A percentile compares a stretch with the other conserved stretches of the same genome.
phyloP scores from a whole-genome alignment of 768 basidiomycete genomes.

The Boletus reticuloceps region DNA sequence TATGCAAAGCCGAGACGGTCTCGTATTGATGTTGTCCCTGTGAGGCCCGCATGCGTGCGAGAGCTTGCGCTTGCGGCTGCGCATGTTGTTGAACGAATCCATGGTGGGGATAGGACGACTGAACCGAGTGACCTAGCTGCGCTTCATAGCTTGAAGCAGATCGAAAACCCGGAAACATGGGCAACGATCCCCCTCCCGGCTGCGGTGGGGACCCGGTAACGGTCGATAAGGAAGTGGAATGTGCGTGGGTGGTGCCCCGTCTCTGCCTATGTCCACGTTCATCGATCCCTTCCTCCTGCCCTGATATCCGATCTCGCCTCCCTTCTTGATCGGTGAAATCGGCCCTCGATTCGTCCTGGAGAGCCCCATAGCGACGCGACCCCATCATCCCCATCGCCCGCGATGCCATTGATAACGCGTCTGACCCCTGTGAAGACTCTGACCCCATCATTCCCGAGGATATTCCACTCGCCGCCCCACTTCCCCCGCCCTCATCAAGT shows the following conservation, averaged over 20 bases:
- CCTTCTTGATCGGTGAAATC: slow-evolving; percentile 1
- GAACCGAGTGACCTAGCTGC: slow-evolving; percentile 2
- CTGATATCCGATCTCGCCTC: neutral
- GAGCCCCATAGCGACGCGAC: neutral
- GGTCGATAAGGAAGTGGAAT: slow-evolving; percentile 27
- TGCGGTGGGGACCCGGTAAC: slow-evolving; percentile 19
- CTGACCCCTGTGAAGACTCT: slow-evolving; percentile 11
- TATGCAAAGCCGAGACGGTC: neutral
- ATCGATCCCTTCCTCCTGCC: neutral
- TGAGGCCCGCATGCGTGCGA: neutral
- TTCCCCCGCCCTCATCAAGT: slow-evolving; percentile 11
- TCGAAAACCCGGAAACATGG: neutral
- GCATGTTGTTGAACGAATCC: slow-evolving; percentile 10
- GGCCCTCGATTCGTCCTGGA: neutral
- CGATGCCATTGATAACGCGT: neutral
- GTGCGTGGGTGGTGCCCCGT: slow-evolving; percentile 9
- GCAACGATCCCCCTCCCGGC: neutral
- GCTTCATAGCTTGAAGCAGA: slow-evolving; percentile 1
- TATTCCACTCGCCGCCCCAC: slow-evolving; percentile 10
- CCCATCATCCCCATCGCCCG: neutral
- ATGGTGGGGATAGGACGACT: neutral
- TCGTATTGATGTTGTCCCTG: slow-evolving; percentile 12
- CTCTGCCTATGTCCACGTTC: neutral
- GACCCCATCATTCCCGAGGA: slow-evolving; percentile 13
- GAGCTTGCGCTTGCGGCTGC: slow-evolving; percentile 4